Evolutionary conservation across 2,329 filamentous ascomycete species (phyloP).

Genomic region (Emmonsia crescens): DNA sequence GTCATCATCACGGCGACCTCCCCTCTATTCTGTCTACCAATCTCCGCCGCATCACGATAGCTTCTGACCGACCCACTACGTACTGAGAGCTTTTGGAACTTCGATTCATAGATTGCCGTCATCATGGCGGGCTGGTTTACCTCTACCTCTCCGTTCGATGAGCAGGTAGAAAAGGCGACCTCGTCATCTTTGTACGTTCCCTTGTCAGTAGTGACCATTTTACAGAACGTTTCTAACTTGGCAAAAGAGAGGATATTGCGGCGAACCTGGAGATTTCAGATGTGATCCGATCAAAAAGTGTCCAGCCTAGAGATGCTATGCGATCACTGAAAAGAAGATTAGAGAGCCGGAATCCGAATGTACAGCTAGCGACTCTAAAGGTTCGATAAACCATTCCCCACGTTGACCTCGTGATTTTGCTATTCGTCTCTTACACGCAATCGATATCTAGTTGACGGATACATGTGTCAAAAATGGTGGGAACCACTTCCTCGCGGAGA

Average conservation of each 20-base stretch:
- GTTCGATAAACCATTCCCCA: constrained; percentile 36
- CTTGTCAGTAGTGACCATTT: constrained; percentile 7
- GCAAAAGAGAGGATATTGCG: constrained; percentile 76
- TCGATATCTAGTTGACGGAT: constrained; percentile 62
- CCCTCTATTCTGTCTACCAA: neutral
- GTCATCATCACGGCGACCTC: neutral
- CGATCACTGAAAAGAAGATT: constrained; percentile 86
- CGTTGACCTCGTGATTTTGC: neutral
- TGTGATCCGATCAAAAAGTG: constrained; percentile 91
- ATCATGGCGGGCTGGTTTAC: constrained; percentile 97
- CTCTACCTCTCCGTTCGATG: constrained; percentile 84
- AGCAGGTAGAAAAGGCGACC: constrained; percentile 93
- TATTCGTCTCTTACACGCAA: constrained; percentile 3
- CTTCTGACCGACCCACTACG: neutral
- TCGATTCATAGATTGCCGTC: constrained; percentile 19
- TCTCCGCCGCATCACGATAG: neutral
- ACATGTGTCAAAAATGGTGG: constrained; percentile 98
- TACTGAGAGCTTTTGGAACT: neutral
- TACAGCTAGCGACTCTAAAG: constrained; percentile 88
- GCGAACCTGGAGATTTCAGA: constrained; percentile 98
- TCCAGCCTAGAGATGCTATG: constrained; percentile 97
- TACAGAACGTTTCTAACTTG: constrained; percentile 8
- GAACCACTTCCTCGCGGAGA: constrained; percentile 85
- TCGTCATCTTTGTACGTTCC: constrained; percentile 72
- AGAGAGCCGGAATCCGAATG: constrained; percentile 95